A percentile compares a stretch with the other conserved stretches of the same genome.
These are phyloP conservation scores for Calamus simplicifolius DNA, from an alignment of 176 grass and related monocot species.

Conservation along the genomic window DNA sequence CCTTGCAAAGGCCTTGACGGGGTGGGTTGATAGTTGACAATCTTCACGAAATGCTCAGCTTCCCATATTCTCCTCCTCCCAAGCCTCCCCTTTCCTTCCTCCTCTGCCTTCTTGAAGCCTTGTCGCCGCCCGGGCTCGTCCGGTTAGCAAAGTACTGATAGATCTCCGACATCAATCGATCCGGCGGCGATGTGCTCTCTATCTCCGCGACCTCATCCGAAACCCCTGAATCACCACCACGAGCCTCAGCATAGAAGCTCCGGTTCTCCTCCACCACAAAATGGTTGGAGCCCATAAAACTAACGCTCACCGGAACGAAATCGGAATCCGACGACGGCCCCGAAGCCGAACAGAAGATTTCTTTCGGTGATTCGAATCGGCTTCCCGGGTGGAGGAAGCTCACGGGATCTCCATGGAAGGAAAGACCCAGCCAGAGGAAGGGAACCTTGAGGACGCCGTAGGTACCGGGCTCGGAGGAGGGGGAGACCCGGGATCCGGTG, in stretches of 20 bases:
- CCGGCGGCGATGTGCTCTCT: constrained; percentile 15
- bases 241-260: no score
- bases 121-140: constrained; percentile 23
- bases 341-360: no score
- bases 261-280: constrained; percentile 17
- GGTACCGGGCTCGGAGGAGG: constrained; percentile 12
- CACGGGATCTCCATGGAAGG: constrained; percentile 16
- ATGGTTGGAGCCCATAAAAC: constrained; percentile 23
- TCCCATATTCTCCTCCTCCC: constrained; percentile 15
- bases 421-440: constrained; percentile 18
- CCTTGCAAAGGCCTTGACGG: constrained; percentile 17
- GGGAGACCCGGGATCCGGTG: constrained; percentile 21
- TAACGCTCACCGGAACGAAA: constrained; percentile 10
- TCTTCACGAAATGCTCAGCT: constrained; percentile 27
- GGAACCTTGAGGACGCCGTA: constrained; percentile 20
- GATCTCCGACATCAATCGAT: constrained; percentile 26
- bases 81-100: no score
- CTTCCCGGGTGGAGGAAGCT: not conserved
- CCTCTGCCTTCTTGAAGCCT: constrained; percentile 22
- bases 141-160: constrained; percentile 30
- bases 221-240: not conserved
- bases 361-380: no score
- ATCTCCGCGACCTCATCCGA: constrained; percentile 10
- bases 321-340: not conserved
- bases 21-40: constrained; percentile 19